phyloP scores from a whole-genome alignment of 352 stramenopile genomes.

The Phytophthora melonis region DNA sequence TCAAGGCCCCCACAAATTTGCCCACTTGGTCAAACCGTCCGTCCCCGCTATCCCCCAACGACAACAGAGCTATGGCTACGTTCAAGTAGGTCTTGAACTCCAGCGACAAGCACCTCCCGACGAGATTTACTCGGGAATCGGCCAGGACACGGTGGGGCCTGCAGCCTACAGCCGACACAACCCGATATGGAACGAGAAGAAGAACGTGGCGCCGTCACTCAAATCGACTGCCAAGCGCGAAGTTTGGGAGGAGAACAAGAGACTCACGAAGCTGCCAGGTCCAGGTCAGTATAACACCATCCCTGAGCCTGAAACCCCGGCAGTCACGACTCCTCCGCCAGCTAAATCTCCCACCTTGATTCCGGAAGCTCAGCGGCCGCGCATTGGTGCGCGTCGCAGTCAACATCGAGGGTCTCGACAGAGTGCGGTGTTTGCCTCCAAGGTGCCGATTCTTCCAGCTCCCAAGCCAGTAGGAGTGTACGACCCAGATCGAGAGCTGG shows the following conservation, averaged over 20 bases:
- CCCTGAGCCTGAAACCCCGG: constrained; percentile 5
- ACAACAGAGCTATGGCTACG: constrained; percentile 82
- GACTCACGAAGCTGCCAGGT: constrained; percentile 56
- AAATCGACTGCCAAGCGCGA: constrained; percentile 79
- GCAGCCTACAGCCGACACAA: constrained; percentile 69
- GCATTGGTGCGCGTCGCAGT: constrained; percentile 32
- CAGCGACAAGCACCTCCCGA: constrained; percentile 52
- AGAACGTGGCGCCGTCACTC: constrained; percentile 71
- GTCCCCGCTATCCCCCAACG: constrained; percentile 76
- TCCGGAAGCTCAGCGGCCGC: constrained; percentile 27
- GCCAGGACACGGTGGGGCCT: constrained; percentile 76
- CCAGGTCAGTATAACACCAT: constrained; percentile 67
- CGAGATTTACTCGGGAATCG: constrained; percentile 73
- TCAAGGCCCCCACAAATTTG: constrained; percentile 42
- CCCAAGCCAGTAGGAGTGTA: constrained; percentile 56
- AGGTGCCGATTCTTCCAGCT: constrained; percentile 68
- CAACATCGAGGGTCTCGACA: constrained; percentile 43
- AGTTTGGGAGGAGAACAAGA: constrained; percentile 74
- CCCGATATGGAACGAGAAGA: constrained; percentile 71
- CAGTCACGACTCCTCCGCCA: constrained; percentile 5
- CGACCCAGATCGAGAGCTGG: constrained; percentile 71
- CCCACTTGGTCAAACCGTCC: constrained; percentile 61
- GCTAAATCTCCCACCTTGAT: constrained; percentile 7
- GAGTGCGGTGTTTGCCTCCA: constrained; percentile 81
- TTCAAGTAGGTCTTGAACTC: constrained; percentile 56